Conservation (phyloP, 2,329 filamentous ascomycete species). For the Iodosphaeria phyllophila region DNA sequence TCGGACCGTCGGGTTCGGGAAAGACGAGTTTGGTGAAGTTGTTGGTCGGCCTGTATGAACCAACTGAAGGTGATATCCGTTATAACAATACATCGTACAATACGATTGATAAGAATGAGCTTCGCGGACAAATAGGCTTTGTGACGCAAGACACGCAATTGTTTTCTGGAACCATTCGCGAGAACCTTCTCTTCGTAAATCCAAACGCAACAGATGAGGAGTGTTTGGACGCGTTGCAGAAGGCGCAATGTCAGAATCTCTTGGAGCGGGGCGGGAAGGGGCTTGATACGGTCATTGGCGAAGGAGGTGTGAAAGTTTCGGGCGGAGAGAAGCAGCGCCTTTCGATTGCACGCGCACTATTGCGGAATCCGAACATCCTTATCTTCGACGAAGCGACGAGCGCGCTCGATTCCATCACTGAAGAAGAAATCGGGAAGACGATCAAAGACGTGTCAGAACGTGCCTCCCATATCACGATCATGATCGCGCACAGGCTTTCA, state of each 20-base stretch:
- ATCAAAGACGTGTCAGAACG: constrained; percentile 1
- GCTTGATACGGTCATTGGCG: constrained; percentile 10
- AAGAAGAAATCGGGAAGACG: constrained; percentile 4
- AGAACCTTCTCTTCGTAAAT: constrained; percentile 37
- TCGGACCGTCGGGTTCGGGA: constrained; percentile 27
- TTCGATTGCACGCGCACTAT: constrained; percentile 43
- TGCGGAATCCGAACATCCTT: constrained; percentile 51
- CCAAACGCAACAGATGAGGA: constrained; percentile 35
- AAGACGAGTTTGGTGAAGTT: constrained; percentile 40
- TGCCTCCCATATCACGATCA: constrained; percentile 7
- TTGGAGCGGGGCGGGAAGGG: constrained; percentile 33
- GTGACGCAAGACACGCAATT: constrained; percentile 29
- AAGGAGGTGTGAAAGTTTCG: constrained; percentile 20
- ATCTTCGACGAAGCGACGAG: constrained; percentile 29
- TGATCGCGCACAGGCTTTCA: constrained; percentile 9
- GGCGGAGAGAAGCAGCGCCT: constrained; percentile 42
- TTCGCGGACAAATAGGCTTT: constrained; percentile 42
- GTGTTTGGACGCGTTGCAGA: constrained; percentile 32
- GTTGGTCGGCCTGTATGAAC: constrained; percentile 40
- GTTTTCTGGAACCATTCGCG: constrained; percentile 39
- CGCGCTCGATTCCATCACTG: constrained; percentile 4
- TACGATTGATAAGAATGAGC: constrained; percentile 35
- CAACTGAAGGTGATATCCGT: constrained; percentile 28
- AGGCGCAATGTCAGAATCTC: constrained; percentile 38
- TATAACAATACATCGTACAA: constrained; percentile 42